A percentile compares a stretch with the other conserved stretches of the same genome.
Evolutionary conservation across 1,284 basidiomycete species (phyloP).

Genomic region (Inonotus hispidus): DNA sequence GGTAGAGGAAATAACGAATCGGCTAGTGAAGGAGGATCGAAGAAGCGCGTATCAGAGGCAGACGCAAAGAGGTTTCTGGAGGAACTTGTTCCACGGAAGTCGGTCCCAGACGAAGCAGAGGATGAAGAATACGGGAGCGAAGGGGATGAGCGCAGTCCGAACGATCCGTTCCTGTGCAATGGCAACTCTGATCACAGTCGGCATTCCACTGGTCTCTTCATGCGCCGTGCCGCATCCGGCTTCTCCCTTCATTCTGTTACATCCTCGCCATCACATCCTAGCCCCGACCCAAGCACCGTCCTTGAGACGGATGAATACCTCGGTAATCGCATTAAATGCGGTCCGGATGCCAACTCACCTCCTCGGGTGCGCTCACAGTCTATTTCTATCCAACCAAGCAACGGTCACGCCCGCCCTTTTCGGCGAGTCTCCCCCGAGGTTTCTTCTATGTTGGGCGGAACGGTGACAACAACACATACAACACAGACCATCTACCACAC

Average conservation of each 20-base stretch:
- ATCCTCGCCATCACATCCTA: background rate
- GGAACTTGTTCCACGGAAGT: constrained; percentile 43
- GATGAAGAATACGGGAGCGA: background rate
- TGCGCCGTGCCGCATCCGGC: constrained; percentile 5
- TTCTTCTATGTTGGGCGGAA: constrained; percentile 33
- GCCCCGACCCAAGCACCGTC: background rate
- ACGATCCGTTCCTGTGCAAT: constrained; percentile 5
- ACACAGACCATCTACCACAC: constrained; percentile 64
- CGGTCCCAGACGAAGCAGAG: background rate
- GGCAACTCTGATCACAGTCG: background rate
- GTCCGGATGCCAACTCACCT: background rate
- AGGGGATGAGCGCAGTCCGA: background rate
- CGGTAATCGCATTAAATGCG: background rate
- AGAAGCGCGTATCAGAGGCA: constrained; percentile 29
- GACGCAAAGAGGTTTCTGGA: constrained; percentile 44
- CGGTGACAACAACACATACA: constrained; percentile 49
- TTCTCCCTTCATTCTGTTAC: constrained; percentile 12
- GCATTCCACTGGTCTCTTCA: constrained; percentile 2
- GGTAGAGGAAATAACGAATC: background rate
- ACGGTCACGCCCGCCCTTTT: background rate
- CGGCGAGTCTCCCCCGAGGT: constrained; percentile 32
- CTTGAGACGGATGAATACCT: background rate
- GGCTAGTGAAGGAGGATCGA: constrained; percentile 17
- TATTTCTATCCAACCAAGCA: constrained; percentile 12
- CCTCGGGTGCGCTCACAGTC: constrained; percentile 7